phyloP scores from a whole-genome alignment of 345 rosid species.

The Dipteronia sinensis region DNA sequence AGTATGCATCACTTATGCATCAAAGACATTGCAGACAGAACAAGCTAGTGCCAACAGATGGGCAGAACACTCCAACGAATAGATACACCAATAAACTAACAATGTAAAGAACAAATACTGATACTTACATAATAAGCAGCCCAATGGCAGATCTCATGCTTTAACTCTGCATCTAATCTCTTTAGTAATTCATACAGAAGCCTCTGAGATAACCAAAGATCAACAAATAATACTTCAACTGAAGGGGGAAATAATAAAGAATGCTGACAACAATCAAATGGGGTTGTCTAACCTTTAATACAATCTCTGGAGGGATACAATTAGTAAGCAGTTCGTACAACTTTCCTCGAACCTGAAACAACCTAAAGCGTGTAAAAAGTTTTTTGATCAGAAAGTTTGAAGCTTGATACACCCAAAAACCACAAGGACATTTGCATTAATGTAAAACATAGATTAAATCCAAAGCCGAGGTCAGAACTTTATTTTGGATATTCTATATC shows the following conservation, averaged over 20 bases:
- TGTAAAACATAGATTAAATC: background rate
- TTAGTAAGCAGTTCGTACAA: conserved; percentile 79
- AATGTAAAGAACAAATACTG: background rate
- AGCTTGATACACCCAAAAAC: background rate
- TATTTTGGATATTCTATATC: background rate
- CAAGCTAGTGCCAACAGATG: conserved; percentile 3
- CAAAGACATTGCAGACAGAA: background rate
- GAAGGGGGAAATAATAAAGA: background rate
- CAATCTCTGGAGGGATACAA: conserved; percentile 88
- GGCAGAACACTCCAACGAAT: background rate
- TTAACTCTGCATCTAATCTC: conserved; percentile 87
- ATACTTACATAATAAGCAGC: conserved; percentile 91
- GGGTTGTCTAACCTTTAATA: conserved; percentile 62
- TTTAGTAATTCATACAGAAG: conserved; percentile 77
- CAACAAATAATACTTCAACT: conserved; percentile 16
- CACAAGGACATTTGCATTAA: background rate
- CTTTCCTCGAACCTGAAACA: conserved; percentile 93
- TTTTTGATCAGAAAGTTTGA: conserved; percentile 15
- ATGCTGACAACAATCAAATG: background rate
- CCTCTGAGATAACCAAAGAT: conserved; percentile 46
- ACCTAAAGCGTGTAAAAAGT: conserved; percentile 43
- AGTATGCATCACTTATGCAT: background rate
- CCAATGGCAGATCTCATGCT: conserved; percentile 96
- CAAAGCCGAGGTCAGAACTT: background rate
- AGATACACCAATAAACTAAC: background rate